Evolutionary conservation across 1,284 basidiomycete genomes (phyloP), one percentile per base, ranked within the genome.

Genomic region (Rhodotorula sp.): DNA sequence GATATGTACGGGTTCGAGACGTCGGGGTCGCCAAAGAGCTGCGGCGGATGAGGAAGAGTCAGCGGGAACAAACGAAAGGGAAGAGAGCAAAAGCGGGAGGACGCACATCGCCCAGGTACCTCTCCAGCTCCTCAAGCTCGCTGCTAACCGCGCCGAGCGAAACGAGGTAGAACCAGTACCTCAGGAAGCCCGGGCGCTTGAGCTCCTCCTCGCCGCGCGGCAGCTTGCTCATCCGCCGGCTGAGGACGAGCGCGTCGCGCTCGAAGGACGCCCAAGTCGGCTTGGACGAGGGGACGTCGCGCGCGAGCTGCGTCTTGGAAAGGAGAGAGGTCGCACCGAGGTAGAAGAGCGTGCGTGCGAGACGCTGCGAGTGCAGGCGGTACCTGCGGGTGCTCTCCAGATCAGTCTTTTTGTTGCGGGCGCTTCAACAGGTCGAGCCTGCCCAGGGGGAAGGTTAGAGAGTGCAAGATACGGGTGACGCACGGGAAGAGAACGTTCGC

Each of bases 151-250:
- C 54, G 2, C 66, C 70, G 41, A 75, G 71, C 25, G 64, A 61
- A 32, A 70, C 67, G n/a, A 75, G 65, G 64, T 69, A 75, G 66
- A 75, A 75, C 70, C 67, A 73, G 61, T 75, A 75, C 19, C 73
- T 51, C 58, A 75, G 39, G 60, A 72, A 75, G 2, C 67, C 70
- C 2, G 73, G 68, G 15, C 68, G 64, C 41, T 66, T 64, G 22
- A 75, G 55, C 54, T 72, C 73, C 48, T 60, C 65, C 55, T 69
- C 67, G 13, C 73, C 73, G 19, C 60, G 46, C 13, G 73, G 73
- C 10, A 57, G 51, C 37, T 69, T 67, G 51, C 69, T 71, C 64
- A 70, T 53, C 32, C 73, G 36, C 13, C 73, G 56, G 3, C 64
- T 67, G 0, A 75, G 41, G 29, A 75, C 73, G 22, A 75, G 67